These are phyloP conservation scores for Candida hispaniensis DNA, from an alignment of 805 yeast genomes.

Conservation along the genomic window DNA sequence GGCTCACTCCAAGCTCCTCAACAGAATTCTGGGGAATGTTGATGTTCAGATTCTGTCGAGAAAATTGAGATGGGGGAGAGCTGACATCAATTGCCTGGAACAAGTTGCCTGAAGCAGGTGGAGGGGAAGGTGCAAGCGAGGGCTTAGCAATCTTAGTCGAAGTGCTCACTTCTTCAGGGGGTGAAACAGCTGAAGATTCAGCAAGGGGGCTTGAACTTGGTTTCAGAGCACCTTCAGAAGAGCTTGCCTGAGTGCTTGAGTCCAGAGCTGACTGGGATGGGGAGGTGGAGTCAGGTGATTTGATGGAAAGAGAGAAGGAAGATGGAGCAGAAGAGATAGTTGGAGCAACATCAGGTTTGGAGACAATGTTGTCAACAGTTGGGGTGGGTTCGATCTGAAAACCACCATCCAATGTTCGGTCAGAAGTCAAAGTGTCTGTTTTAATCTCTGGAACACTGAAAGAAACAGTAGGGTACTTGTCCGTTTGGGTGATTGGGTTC, in stretches of 20 bases:
- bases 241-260: slow-evolving; percentile 1
- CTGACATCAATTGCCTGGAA: slow-evolving; percentile 39
- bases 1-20: slow-evolving; percentile 23
- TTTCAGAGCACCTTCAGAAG: not conserved
- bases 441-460: slow-evolving; percentile 16
- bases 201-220: slow-evolving; percentile 15
- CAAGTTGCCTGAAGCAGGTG: slow-evolving; percentile 32
- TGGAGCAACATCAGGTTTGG: slow-evolving; percentile 13
- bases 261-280: slow-evolving; percentile 14
- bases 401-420: slow-evolving; percentile 25
- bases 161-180: no score
- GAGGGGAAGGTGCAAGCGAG: slow-evolving; percentile 4
- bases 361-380: slow-evolving; percentile 15
- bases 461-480: slow-evolving; percentile 26
- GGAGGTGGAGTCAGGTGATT: slow-evolving; percentile 17
- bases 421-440: slow-evolving; percentile 3
- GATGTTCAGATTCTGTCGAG: slow-evolving; percentile 37
- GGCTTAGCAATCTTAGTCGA: slow-evolving; percentile 1
- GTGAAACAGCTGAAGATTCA: slow-evolving; percentile 18
- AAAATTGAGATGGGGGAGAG: slow-evolving; percentile 39
- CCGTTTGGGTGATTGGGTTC: slow-evolving; percentile 29
- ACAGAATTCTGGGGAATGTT: slow-evolving; percentile 30
- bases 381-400: slow-evolving; percentile 24
- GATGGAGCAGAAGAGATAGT: slow-evolving; percentile 19
- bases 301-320: slow-evolving; percentile 13